Evolutionary conservation across 1,139 yeast species (phyloP).

Genomic region (Pneumocystis oryctolagi): DNA sequence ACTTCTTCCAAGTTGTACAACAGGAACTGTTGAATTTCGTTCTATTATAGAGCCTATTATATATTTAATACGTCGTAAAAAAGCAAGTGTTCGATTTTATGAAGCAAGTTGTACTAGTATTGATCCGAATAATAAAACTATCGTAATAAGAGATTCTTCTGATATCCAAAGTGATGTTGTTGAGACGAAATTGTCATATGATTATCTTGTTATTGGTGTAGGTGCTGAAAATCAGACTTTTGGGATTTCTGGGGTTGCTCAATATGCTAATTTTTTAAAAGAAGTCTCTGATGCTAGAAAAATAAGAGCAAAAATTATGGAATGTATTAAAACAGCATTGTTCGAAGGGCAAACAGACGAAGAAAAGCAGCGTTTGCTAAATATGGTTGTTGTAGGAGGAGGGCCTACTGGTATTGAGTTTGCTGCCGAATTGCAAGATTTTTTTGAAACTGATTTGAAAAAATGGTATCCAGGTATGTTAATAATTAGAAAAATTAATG

Average conservation of each 20-base stretch:
- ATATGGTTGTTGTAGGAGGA: slow-evolving; percentile 56
- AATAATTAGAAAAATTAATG: neutral
- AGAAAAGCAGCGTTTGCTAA: slow-evolving; percentile 41
- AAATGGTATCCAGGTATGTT: slow-evolving; percentile 57
- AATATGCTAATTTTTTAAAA: slow-evolving; percentile 40
- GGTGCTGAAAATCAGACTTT: slow-evolving; percentile 52
- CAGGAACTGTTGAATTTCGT: slow-evolving; percentile 82
- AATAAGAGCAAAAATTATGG: slow-evolving; percentile 39
- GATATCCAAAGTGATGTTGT: slow-evolving; percentile 45
- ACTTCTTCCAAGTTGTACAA: slow-evolving; percentile 80
- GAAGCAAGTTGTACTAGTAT: slow-evolving; percentile 85
- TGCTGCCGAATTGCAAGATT: slow-evolving; percentile 79
- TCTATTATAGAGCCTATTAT: slow-evolving; percentile 60
- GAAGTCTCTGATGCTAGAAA: slow-evolving; percentile 51
- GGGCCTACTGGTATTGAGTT: slow-evolving; percentile 61
- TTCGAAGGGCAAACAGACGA: slow-evolving; percentile 45
- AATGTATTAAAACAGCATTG: slow-evolving; percentile 42
- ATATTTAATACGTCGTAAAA: slow-evolving; percentile 45
- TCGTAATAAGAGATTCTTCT: slow-evolving; percentile 43
- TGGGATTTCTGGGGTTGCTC: slow-evolving; percentile 47
- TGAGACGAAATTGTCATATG: slow-evolving; percentile 43
- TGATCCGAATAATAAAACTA: slow-evolving; percentile 49
- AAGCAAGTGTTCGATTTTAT: slow-evolving; percentile 68
- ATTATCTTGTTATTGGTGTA: slow-evolving; percentile 47
- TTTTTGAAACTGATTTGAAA: slow-evolving; percentile 74